Conservation (phyloP, 257 asterid genomes). For the Rubia yunnanensis region DNA sequence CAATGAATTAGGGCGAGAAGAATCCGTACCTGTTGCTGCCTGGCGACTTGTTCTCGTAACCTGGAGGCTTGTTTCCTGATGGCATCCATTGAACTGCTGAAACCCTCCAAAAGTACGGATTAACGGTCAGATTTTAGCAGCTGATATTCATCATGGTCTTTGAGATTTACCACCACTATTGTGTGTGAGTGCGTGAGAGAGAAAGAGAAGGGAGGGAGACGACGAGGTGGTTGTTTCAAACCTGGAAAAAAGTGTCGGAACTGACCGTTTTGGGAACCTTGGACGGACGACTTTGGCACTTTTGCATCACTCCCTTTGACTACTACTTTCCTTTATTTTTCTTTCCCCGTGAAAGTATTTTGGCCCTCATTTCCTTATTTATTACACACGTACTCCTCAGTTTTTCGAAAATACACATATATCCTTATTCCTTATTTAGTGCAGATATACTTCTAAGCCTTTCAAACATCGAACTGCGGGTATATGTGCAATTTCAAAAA, state of each 20-base stretch:
- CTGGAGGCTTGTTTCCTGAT: conserved; percentile 63
- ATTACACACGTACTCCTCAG: too few species aligned
- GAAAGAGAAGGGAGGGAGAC: too few species aligned
- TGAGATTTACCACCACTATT: not conserved
- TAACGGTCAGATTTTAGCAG: not conserved
- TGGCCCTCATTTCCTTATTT: too few species aligned
- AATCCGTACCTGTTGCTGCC: conserved; percentile 48
- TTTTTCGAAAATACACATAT: too few species aligned
- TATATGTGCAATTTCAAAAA: too few species aligned
- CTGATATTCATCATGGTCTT: not conserved
- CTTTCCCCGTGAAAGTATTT: not conserved
- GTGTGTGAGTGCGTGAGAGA: conserved; percentile 2
- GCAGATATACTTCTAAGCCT: too few species aligned
- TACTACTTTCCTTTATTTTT: not conserved
- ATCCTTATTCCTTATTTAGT: too few species aligned
- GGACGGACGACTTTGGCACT: conserved; percentile 2
- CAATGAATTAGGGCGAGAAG: not conserved
- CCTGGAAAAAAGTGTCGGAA: not conserved
- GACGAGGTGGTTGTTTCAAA: too few species aligned
- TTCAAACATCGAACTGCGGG: too few species aligned
- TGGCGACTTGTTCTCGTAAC: conserved; percentile 77
- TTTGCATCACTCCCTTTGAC: conserved; percentile 2
- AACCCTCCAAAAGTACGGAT: not conserved
- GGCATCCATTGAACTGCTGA: conserved; percentile 40
- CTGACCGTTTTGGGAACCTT: not conserved